These are phyloP conservation scores for Arachis stenosperma DNA, from an alignment of 306 rosid species.

Conservation along the genomic window DNA sequence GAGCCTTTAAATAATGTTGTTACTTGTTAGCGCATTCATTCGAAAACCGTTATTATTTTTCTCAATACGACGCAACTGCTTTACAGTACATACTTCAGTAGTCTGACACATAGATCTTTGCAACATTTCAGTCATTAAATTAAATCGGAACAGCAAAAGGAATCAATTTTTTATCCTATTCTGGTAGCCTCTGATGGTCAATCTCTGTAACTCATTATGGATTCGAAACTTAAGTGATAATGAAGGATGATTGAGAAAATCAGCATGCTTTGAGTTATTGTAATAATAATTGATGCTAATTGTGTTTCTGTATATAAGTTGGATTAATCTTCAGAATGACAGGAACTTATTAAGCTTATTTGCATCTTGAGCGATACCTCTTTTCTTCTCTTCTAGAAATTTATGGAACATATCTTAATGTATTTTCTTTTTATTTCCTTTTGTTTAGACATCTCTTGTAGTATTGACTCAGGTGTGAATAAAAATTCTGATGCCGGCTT, in stretches of 20 bases:
- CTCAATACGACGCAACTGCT: too few species aligned
- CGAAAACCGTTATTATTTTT: too few species aligned
- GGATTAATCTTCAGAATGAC: slow-evolving; percentile 8
- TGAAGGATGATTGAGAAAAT: slow-evolving; percentile 29
- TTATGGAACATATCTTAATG: background rate
- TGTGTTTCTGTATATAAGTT: background rate
- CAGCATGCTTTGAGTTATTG: slow-evolving; percentile 22
- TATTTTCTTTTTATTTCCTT: background rate
- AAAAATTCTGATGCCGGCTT: slow-evolving; percentile 30
- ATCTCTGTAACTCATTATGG: background rate
- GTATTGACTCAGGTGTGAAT: background rate
- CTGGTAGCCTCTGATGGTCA: slow-evolving; percentile 9
- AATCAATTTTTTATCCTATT: slow-evolving; percentile 21
- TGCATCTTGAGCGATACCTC: background rate
- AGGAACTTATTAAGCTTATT: background rate
- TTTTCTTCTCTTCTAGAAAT: background rate
- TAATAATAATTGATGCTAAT: slow-evolving; percentile 18
- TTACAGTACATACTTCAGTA: too few species aligned
- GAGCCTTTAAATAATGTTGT: too few species aligned
- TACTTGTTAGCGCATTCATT: too few species aligned
- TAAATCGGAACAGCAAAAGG: slow-evolving; percentile 10
- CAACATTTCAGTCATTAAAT: background rate
- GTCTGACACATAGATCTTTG: background rate
- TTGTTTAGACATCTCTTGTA: background rate
- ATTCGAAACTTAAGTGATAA: slow-evolving; percentile 14